These are phyloP conservation scores for Rutstroemia sydowiana DNA, from an alignment of 2,329 filamentous ascomycete species.

Conservation along the genomic window DNA sequence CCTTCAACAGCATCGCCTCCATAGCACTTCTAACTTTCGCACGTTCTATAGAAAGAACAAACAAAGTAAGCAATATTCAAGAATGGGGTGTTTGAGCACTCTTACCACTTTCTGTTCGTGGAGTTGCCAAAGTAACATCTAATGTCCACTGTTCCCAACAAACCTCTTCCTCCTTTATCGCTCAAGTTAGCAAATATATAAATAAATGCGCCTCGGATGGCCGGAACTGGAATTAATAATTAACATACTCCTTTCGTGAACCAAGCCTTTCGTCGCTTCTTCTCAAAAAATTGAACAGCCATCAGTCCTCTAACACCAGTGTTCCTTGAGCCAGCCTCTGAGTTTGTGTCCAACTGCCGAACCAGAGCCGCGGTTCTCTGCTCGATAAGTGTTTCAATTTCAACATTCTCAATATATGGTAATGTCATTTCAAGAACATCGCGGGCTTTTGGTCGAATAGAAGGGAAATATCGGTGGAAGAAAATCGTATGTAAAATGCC, in stretches of 20 bases:
- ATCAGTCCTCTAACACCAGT: slow-evolving; percentile 67
- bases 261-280: slow-evolving; percentile 77
- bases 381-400: slow-evolving; percentile 90
- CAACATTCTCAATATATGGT: slow-evolving; percentile 80
- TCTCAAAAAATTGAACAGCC: slow-evolving; percentile 90
- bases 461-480: slow-evolving; percentile 96
- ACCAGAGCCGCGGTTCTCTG: slow-evolving; percentile 73
- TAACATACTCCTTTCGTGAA: slow-evolving; percentile 63
- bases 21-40: slow-evolving; percentile 85
- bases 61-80: slow-evolving; percentile 1
- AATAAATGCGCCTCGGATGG: slow-evolving; percentile 4
- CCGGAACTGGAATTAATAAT: neutral
- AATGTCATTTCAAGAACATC: slow-evolving; percentile 88
- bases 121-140: slow-evolving; percentile 86
- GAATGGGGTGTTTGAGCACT: slow-evolving; percentile 7
- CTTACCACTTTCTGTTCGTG: slow-evolving; percentile 79
- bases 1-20: slow-evolving; percentile 80
- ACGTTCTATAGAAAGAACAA: slow-evolving; percentile 50
- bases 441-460: slow-evolving; percentile 71
- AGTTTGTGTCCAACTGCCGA: slow-evolving; percentile 62
- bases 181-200: neutral
- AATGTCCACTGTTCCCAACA: slow-evolving; percentile 97
- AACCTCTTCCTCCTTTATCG: slow-evolving; percentile 9
- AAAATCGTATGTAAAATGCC: slow-evolving; percentile 95
- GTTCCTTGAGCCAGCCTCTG: slow-evolving; percentile 35